These are phyloP conservation scores for Inonotus hispidus DNA, from an alignment of 1,284 basidiomycete genomes.

Conservation along the genomic window DNA sequence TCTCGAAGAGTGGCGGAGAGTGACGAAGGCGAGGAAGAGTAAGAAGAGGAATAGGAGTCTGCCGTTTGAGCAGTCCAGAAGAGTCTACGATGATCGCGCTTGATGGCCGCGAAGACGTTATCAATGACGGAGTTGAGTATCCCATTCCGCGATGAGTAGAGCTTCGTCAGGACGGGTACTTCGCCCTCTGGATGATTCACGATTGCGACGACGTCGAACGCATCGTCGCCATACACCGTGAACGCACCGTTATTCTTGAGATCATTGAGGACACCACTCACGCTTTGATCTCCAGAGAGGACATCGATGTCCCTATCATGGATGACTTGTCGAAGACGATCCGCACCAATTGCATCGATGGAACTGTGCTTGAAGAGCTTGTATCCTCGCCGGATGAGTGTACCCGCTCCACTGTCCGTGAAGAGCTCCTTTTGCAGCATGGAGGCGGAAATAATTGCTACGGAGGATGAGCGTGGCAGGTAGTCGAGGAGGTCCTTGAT, in stretches of 20 bases:
- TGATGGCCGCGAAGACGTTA: constrained; percentile 95
- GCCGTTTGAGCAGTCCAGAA: constrained; percentile 97
- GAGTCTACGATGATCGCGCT: constrained; percentile 89
- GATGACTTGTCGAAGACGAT: constrained; percentile 89
- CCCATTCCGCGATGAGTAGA: constrained; percentile 84
- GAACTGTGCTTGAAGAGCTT: constrained; percentile 89
- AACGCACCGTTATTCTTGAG: constrained; percentile 76
- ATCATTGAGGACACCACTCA: constrained; percentile 84
- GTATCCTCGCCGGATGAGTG: constrained; percentile 95
- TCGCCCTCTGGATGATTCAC: constrained; percentile 90
- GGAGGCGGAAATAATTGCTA: constrained; percentile 94
- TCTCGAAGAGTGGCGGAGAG: background rate
- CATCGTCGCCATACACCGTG: constrained; percentile 97
- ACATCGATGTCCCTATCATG: constrained; percentile 95
- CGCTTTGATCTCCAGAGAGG: constrained; percentile 76
- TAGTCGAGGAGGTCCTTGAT: constrained; percentile 99
- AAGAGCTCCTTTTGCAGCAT: constrained; percentile 97
- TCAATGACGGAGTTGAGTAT: constrained; percentile 93
- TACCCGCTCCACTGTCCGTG: constrained; percentile 97
- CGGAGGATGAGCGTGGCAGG: constrained; percentile 95
- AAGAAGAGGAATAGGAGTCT: constrained; percentile 38
- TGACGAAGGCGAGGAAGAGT: background rate
- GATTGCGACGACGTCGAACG: constrained; percentile 91
- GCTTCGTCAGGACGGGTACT: constrained; percentile 88
- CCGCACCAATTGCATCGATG: constrained; percentile 83